phyloP scores from a whole-genome alignment of 306 rosid species.

The Trifolium subterraneum region DNA sequence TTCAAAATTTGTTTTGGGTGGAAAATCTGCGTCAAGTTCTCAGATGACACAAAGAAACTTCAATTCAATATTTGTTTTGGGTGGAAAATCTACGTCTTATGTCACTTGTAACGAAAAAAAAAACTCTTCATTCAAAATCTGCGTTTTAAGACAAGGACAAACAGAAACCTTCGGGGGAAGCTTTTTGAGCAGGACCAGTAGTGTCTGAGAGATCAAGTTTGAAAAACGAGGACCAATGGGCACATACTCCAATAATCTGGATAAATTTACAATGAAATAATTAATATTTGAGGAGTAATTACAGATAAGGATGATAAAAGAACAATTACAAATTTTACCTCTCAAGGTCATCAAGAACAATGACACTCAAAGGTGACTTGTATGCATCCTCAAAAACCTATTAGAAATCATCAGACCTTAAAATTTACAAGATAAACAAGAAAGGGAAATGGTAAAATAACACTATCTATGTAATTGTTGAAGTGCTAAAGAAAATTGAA shows the following conservation, averaged over 20 bases:
- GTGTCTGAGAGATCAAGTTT: constrained; percentile 82
- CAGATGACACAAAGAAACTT: constrained; percentile 17
- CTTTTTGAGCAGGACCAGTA: constrained; percentile 83
- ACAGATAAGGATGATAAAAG: constrained; percentile 38
- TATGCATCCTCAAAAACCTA: constrained; percentile 99
- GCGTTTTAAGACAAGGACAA: no score
- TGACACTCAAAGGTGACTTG: constrained; percentile 94
- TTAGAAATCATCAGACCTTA: constrained; percentile 36
- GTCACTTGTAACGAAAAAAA: no score
- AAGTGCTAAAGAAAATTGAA: constrained; percentile 19
- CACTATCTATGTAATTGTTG: background rate
- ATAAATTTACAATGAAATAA: constrained; percentile 25
- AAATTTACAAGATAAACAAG: constrained; percentile 34
- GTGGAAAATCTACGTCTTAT: background rate
- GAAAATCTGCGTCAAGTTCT: background rate
- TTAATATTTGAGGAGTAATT: constrained; percentile 11
- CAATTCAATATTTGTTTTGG: constrained; percentile 10
- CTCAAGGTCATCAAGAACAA: constrained; percentile 96
- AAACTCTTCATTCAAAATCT: no score
- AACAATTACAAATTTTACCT: constrained; percentile 56
- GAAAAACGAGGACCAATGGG: constrained; percentile 97
- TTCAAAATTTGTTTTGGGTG: constrained; percentile 4
- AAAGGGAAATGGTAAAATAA: constrained; percentile 31
- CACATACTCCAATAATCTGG: constrained; percentile 88
- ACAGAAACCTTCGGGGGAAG: constrained; percentile 90